A percentile compares a stretch with the other conserved stretches of the same genome.
phyloP scores from a whole-genome alignment of 148 eudicot genomes.

The Vaccinium myrtillus region DNA sequence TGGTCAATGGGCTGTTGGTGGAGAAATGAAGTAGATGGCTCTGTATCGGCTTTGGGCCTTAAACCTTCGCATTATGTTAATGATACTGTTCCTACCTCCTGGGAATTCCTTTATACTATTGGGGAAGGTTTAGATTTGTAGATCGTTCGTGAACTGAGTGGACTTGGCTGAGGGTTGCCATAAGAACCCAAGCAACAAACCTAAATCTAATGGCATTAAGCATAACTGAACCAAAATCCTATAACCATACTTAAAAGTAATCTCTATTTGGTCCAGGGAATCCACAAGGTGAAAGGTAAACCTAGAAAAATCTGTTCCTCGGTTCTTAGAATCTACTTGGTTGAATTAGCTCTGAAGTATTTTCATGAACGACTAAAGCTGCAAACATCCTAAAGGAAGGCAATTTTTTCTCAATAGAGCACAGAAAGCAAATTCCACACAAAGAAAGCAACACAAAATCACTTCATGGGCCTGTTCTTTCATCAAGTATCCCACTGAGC shows the following conservation, averaged over 20 bases:
- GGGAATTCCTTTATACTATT: background rate
- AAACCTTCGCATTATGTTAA: background rate
- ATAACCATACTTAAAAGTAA: background rate
- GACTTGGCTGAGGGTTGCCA: conserved; percentile 12
- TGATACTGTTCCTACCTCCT: background rate
- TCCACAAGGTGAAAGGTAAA: background rate
- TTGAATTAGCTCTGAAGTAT: background rate
- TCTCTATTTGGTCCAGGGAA: background rate
- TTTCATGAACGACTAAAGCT: background rate
- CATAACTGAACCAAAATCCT: background rate
- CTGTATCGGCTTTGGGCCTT: background rate
- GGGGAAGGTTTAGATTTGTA: background rate
- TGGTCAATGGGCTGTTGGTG: background rate
- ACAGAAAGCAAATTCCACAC: background rate
- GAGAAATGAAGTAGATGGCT: background rate
- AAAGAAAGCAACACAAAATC: background rate
- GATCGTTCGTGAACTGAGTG: background rate
- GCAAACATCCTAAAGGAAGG: background rate
- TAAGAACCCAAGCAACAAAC: background rate
- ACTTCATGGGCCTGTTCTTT: background rate
- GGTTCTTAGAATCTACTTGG: background rate
- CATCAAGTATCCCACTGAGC: background rate
- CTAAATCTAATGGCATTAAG: background rate
- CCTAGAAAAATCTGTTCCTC: too few species aligned
- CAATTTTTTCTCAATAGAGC: background rate